A percentile compares a stretch with the other conserved stretches of the same genome.
Evolutionary conservation across 2,329 filamentous ascomycete species (phyloP).

Genomic region (Thielaviopsis populi): DNA sequence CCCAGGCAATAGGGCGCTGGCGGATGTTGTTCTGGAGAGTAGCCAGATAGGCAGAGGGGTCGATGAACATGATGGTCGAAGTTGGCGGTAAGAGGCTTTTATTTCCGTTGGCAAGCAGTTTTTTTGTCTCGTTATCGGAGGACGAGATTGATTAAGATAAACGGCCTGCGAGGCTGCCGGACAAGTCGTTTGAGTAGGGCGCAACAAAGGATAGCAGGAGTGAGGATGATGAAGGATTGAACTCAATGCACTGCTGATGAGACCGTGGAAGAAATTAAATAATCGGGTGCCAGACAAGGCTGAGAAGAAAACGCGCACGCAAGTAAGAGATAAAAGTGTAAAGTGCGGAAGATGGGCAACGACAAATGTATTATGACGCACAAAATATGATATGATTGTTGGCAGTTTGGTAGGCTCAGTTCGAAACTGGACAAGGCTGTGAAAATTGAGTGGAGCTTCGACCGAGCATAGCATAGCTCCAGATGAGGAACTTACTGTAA

Average conservation of each 20-base stretch:
- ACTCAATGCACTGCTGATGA: background rate
- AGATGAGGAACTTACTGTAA: background rate
- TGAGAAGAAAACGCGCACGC: background rate
- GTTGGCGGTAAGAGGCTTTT: background rate
- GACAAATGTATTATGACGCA: constrained; percentile 4
- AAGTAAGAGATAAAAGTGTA: background rate
- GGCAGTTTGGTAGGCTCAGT: background rate
- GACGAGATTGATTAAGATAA: background rate
- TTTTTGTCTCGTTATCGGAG: background rate
- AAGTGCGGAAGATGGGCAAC: background rate
- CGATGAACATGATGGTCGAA: constrained; percentile 56
- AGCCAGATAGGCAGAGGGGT: constrained; percentile 70
- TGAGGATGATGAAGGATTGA: background rate
- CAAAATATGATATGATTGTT: constrained; percentile 3
- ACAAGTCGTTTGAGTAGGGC: background rate
- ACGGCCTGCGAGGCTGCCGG: constrained; percentile 9
- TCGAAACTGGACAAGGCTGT: background rate
- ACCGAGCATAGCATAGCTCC: background rate
- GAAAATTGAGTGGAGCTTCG: background rate
- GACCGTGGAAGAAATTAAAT: background rate
- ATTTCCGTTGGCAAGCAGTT: background rate
- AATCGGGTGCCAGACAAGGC: background rate
- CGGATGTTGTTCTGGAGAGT: constrained; percentile 96
- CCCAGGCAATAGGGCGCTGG: constrained; percentile 90
- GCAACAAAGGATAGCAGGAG: background rate